Evolutionary conservation across 345 rosid genomes (phyloP).

Genomic region (Carallia pectinifolia): DNA sequence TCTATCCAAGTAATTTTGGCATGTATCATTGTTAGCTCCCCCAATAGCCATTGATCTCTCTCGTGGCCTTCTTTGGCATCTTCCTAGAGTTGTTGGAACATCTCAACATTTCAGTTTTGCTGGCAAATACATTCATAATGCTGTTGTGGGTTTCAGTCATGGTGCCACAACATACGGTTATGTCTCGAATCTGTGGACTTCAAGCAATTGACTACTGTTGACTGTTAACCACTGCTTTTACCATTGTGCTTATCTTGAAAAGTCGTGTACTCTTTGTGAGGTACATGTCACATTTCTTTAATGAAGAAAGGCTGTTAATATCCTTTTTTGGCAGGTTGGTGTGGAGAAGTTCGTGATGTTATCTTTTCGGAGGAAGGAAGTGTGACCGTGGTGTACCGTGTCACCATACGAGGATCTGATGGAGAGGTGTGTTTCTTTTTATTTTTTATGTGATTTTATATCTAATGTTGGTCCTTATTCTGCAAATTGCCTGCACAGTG

Average conservation of each 20-base stretch:
- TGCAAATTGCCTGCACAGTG: not conserved
- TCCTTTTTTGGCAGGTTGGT: constrained; percentile 63
- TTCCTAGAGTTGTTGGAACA: too few relatives aligned
- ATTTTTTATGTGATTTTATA: not conserved
- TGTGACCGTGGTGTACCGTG: constrained; percentile 90
- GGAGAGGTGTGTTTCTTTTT: constrained; percentile 65
- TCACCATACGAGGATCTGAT: constrained; percentile 91
- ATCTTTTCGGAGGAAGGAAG: constrained; percentile 84
- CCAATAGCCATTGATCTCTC: too few relatives aligned
- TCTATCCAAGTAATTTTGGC: not conserved
- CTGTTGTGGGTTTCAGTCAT: too few relatives aligned
- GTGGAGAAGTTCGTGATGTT: constrained; percentile 96
- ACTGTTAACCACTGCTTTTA: not conserved
- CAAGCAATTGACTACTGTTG: too few relatives aligned
- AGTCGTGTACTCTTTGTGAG: not conserved
- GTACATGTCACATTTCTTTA: not conserved
- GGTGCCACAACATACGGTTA: too few relatives aligned
- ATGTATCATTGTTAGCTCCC: too few relatives aligned
- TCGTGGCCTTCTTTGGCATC: too few relatives aligned
- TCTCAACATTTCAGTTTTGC: too few relatives aligned
- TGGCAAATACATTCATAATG: too few relatives aligned
- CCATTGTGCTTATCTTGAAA: not conserved
- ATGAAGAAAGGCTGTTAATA: constrained; percentile 4
- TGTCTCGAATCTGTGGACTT: too few relatives aligned
- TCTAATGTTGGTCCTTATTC: not conserved